These are phyloP conservation scores for Exophiala sideris DNA, from an alignment of 2,329 filamentous ascomycete species.

Conservation along the genomic window DNA sequence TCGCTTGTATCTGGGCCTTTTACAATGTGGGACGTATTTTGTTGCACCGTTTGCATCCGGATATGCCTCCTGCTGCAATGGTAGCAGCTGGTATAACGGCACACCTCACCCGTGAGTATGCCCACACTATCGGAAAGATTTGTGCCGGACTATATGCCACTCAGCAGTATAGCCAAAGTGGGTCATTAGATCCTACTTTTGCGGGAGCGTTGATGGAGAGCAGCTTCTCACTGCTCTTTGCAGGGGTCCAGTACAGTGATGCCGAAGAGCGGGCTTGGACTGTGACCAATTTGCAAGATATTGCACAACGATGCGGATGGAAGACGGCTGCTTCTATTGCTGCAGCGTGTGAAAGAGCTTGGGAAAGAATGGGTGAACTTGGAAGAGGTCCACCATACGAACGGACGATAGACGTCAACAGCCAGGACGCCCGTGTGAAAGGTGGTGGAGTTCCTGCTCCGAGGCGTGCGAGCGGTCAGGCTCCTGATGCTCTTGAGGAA, in stretches of 20 bases:
- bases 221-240: constrained; percentile 80
- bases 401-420: constrained; percentile 36
- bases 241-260: constrained; percentile 74
- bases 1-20: constrained; percentile 82
- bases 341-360: constrained; percentile 76
- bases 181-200: constrained; percentile 67
- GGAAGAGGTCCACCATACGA: constrained; percentile 74
- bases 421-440: constrained; percentile 24
- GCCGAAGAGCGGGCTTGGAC: constrained; percentile 72
- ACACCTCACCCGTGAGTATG: constrained; percentile 65
- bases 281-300: constrained; percentile 68
- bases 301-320: constrained; percentile 81
- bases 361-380: constrained; percentile 55
- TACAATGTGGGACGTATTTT: constrained; percentile 83
- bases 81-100: constrained; percentile 78
- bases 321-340: constrained; percentile 79
- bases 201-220: constrained; percentile 80
- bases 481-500: constrained; percentile 16
- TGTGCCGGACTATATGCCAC: constrained; percentile 60
- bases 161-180: constrained; percentile 37
- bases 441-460: constrained; percentile 44
- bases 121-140: constrained; percentile 75
- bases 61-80: constrained; percentile 88
- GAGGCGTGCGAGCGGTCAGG: constrained; percentile 31
- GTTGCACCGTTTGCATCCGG: constrained; percentile 76